Conservation (phyloP, 106 monocot genomes). For the Chionographis japonica region DNA sequence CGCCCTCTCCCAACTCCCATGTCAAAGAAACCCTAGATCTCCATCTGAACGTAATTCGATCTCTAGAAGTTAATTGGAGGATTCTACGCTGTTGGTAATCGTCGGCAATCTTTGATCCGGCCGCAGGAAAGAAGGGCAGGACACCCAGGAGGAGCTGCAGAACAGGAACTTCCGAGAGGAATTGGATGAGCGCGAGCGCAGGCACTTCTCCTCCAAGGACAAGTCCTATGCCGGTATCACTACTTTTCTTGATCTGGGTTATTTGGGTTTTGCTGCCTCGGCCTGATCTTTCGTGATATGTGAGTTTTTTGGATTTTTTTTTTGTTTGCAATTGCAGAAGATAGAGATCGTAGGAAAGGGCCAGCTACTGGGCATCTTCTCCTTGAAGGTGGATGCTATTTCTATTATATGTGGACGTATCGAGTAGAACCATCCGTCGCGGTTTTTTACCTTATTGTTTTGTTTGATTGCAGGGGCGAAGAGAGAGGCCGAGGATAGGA, state of each 20-base stretch:
- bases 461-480: constrained; percentile 38
- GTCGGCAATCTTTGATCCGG: background rate
- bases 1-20: background rate
- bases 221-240: constrained; percentile 60
- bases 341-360: constrained; percentile 81
- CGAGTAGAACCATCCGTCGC: too few species aligned
- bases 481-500: constrained; percentile 77
- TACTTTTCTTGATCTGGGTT: background rate
- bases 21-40: constrained; percentile 5
- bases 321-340: constrained; percentile 45
- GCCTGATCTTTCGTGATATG: background rate
- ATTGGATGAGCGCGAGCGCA: constrained; percentile 83
- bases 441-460: too few species aligned
- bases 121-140: constrained; percentile 87
- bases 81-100: too few species aligned
- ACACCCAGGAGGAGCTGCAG: constrained; percentile 86
- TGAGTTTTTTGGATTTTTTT: background rate
- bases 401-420: background rate
- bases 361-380: constrained; percentile 54
- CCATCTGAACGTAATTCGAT: too few species aligned
- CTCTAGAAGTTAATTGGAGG: too few species aligned
- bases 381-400: constrained; percentile 57
- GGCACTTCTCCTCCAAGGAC: constrained; percentile 87
- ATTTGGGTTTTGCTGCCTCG: background rate
- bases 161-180: constrained; percentile 89